Percentiles rank a stretch among this genome's conserved stretches.
Conservation (phyloP, 2,329 filamentous ascomycete genomes). For the Calonectria multiphialidica region DNA sequence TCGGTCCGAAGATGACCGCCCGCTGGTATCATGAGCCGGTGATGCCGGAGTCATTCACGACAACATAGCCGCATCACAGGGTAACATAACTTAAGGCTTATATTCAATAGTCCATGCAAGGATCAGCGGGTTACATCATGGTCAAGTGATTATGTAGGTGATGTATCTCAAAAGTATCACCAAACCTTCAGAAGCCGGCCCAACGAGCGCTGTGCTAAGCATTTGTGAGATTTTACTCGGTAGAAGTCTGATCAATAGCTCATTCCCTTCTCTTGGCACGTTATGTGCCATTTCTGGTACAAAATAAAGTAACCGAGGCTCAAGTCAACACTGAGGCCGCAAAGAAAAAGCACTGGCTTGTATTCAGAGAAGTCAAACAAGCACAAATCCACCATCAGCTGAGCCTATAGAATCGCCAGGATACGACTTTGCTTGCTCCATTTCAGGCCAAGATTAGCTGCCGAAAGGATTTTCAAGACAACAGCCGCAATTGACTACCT, state of each 20-base stretch:
- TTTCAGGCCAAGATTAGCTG: not conserved
- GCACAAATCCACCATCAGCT: not conserved
- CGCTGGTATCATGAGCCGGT: not conserved
- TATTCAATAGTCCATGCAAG: not conserved
- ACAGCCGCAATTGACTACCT: not conserved
- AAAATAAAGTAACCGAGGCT: not conserved
- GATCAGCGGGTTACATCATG: not conserved
- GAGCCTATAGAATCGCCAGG: not conserved
- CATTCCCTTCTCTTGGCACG: not conserved
- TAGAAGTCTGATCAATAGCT: not conserved
- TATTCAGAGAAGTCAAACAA: not conserved
- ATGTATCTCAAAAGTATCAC: not conserved
- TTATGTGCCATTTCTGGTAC: not conserved
- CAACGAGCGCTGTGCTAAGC: not conserved
- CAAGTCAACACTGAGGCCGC: not conserved
- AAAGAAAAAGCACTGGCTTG: not conserved
- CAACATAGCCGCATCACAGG: not conserved
- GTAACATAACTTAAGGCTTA: not conserved
- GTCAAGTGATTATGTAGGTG: not conserved
- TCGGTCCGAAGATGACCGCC: not conserved
- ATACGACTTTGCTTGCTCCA: not conserved
- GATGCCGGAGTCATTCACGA: not conserved
- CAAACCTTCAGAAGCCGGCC: not conserved
- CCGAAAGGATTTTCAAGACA: not conserved
- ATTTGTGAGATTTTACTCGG: not conserved